phyloP scores from a whole-genome alignment of 1,284 basidiomycete genomes.

The Wallemia ichthyophaga region DNA sequence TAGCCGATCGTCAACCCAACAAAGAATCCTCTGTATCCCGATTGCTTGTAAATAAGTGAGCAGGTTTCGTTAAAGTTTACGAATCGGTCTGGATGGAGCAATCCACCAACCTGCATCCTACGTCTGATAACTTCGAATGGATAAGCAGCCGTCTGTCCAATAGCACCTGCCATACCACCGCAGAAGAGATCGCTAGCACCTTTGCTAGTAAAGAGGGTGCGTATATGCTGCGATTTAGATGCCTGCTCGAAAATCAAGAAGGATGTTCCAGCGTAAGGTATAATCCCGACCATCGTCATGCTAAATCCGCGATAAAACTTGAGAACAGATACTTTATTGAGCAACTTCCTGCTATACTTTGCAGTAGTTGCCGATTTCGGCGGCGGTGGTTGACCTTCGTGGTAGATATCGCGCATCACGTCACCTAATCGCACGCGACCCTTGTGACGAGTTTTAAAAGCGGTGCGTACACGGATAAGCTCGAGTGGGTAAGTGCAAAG shows the following conservation, averaged over 20 bases:
- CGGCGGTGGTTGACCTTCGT: slow-evolving; percentile 23
- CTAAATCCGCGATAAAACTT: slow-evolving; percentile 93
- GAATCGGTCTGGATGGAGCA: slow-evolving; percentile 38
- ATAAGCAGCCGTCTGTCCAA: slow-evolving; percentile 74
- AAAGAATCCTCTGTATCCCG: slow-evolving; percentile 69
- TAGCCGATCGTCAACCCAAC: slow-evolving; percentile 81
- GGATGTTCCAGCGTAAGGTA: slow-evolving; percentile 86
- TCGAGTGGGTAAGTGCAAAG: slow-evolving; percentile 84
- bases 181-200: slow-evolving; percentile 30
- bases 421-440: slow-evolving; percentile 26
- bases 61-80: slow-evolving; percentile 50
- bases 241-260: slow-evolving; percentile 38
- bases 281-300: slow-evolving; percentile 66
- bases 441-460: slow-evolving; percentile 39
- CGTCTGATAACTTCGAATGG: slow-evolving; percentile 84
- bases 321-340: slow-evolving; percentile 25
- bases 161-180: slow-evolving; percentile 66
- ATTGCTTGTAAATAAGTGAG: slow-evolving; percentile 29
- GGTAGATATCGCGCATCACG: slow-evolving; percentile 35
- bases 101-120: slow-evolving; percentile 83
- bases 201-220: slow-evolving; percentile 20
- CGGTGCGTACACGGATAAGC: slow-evolving; percentile 77
- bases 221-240: slow-evolving; percentile 14
- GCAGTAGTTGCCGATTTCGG: neutral
- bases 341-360: slow-evolving; percentile 1